Conservation (phyloP, 2,329 filamentous ascomycete genomes). For the Sclerotinia nivalis region DNA sequence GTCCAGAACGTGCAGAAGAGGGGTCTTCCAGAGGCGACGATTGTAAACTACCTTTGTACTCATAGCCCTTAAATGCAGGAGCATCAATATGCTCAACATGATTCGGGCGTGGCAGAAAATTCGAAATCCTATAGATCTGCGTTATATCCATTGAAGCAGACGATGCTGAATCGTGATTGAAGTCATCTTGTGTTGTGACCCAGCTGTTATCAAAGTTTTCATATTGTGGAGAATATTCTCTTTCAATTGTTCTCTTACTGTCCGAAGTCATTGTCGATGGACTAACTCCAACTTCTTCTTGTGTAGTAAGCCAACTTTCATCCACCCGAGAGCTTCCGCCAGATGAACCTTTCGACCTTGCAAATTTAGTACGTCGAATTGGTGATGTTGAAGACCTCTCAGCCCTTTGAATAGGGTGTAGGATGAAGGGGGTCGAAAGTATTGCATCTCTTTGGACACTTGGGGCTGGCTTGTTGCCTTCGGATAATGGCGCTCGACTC, state of each 20-base stretch:
- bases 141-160: slow-evolving; percentile 12
- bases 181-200: slow-evolving; percentile 21
- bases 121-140: slow-evolving; percentile 8
- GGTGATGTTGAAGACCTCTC: background rate
- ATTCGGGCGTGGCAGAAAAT: background rate
- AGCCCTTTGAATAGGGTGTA: background rate
- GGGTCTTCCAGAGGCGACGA: background rate
- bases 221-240: background rate
- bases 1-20: background rate
- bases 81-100: background rate
- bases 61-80: background rate
- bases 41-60: background rate
- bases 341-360: background rate
- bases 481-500: background rate
- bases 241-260: background rate
- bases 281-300: slow-evolving; percentile 18
- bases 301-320: slow-evolving; percentile 22
- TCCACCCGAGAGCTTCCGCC: background rate
- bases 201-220: slow-evolving; percentile 19
- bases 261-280: background rate
- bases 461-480: background rate
- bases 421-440: background rate
- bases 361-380: background rate
- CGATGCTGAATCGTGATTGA: background rate
- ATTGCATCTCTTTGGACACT: background rate